Percentiles rank a stretch among this genome's conserved stretches.
These are phyloP conservation scores for Scytalidium sp. DNA, from an alignment of 2,329 filamentous ascomycete genomes.

Conservation along the genomic window DNA sequence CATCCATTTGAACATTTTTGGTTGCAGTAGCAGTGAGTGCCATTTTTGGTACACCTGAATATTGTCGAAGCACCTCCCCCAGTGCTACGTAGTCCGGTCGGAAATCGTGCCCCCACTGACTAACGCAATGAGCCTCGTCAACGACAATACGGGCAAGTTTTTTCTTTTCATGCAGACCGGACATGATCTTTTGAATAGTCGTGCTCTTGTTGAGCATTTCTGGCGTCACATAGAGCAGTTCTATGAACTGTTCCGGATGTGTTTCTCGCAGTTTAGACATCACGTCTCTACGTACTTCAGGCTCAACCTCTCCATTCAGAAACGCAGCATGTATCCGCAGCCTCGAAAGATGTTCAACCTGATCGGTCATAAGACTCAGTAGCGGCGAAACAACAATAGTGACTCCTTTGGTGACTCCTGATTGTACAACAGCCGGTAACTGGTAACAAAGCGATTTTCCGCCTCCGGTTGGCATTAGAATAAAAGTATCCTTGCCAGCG, in stretches of 20 bases:
- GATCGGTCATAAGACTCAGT: conserved; percentile 95
- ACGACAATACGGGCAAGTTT: conserved; percentile 90
- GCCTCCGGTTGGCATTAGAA: conserved; percentile 96
- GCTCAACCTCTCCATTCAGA: conserved; percentile 73
- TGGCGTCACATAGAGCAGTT: conserved; percentile 91
- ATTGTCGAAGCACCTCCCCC: conserved; percentile 68
- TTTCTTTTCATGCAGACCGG: conserved; percentile 62
- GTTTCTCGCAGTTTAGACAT: conserved; percentile 59
- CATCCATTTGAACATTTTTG: conserved; percentile 81
- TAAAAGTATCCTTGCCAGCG: conserved; percentile 82
- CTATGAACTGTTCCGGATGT: conserved; percentile 72
- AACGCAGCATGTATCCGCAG: conserved; percentile 76
- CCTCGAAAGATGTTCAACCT: conserved; percentile 77
- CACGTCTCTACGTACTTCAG: conserved; percentile 62
- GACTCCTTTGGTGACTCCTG: conserved; percentile 78
- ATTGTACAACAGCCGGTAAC: conserved; percentile 78
- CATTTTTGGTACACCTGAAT: conserved; percentile 83
- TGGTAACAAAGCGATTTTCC: conserved; percentile 98
- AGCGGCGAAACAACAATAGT: conserved; percentile 95
- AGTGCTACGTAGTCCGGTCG: conserved; percentile 91
- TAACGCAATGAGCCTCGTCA: conserved; percentile 98
- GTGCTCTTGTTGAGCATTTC: conserved; percentile 91
- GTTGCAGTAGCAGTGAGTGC: conserved; percentile 95
- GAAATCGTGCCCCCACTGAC: conserved; percentile 99
- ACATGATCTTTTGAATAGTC: conserved; percentile 63